Evolutionary conservation across 2,329 filamentous ascomycete species (phyloP), one percentile per base, ranked within the genome.

Genomic region (Calycina marina): DNA sequence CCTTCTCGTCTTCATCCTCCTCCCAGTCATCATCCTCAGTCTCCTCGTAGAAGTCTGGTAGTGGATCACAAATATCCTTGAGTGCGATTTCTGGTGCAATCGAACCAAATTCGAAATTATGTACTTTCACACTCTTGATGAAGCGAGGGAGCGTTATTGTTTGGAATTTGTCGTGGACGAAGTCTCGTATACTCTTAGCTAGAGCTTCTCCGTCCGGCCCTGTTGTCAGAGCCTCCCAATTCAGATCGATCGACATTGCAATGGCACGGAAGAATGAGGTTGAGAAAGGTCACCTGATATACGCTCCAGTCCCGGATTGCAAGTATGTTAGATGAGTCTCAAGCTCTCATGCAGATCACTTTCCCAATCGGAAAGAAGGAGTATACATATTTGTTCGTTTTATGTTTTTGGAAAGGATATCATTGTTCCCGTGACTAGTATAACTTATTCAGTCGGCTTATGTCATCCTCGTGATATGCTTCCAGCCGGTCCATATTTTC

Each of bases 81-180:
- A 98, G 77, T 52, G 92, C 84, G 25, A 98, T 70, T 45, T 81
- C 71, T 2, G 90, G 90, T 24, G 81, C 67, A 30, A 88, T 74
- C 16, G 65, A 72, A 29, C 90, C 90, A 54, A 98, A 94, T 42
- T 88, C 77, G 58, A 98, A 98, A 39, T 82, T 77, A 54, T 94
- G 86, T 25, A 94, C 86, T 34, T 84, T 79, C 47, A 98, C 90
- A 15, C 85, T 90, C 51, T 90, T 86, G 58, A 98, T 94, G 67
- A 98, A 94, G 50, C 85, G 81, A 37, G 90, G 90, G 28, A 98
- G 69, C 15, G 79, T 71, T 41, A 96, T 77, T 39, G 84, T 75
- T 59, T 98, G 90, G 58, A 98, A 98, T 51, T 86, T 90, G 53
- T 84, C 78, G 59, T 98, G 84, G 48, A 98, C 81, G 59, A 98